phyloP scores from a whole-genome alignment of 192 early-diverging fungal species.

The Radiomyces spectabilis region DNA sequence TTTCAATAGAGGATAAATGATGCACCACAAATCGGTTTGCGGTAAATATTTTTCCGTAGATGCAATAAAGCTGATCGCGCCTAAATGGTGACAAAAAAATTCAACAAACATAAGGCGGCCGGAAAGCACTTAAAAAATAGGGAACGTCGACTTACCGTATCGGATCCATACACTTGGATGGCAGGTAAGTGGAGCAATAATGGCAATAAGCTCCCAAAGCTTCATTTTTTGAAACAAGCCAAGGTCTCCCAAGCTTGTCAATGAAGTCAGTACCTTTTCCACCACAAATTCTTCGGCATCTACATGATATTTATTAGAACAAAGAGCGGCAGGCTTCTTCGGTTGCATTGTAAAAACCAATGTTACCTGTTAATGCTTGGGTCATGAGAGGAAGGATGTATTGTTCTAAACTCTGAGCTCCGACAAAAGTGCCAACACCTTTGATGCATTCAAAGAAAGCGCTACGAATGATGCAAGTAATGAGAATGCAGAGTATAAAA shows the following conservation, averaged over 20 bases:
- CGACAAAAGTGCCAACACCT: slow-evolving; percentile 84
- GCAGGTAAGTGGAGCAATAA: slow-evolving; percentile 63
- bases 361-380: slow-evolving; percentile 67
- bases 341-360: too few species aligned
- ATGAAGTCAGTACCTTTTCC: slow-evolving; percentile 76
- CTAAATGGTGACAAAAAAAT: slow-evolving; percentile 18
- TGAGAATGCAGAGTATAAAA: background rate
- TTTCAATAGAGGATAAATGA: slow-evolving; percentile 63
- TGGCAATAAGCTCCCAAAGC: slow-evolving; percentile 65
- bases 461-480: slow-evolving; percentile 36
- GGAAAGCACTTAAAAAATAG: background rate
- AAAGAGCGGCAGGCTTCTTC: background rate
- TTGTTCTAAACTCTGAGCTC: slow-evolving; percentile 77
- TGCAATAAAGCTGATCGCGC: slow-evolving; percentile 63
- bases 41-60: slow-evolving; percentile 55
- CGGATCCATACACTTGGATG: slow-evolving; percentile 82
- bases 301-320: slow-evolving; percentile 5
- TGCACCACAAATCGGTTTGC: slow-evolving; percentile 65
- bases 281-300: slow-evolving; percentile 92
- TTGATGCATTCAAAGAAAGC: slow-evolving; percentile 93
- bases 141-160: slow-evolving; percentile 37
- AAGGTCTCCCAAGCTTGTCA: slow-evolving; percentile 71
- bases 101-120: background rate
- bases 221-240: slow-evolving; percentile 71
- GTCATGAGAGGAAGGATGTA: slow-evolving; percentile 93